Percentiles rank a stretch among this genome's conserved stretches.
phyloP scores from a whole-genome alignment of 306 rosid species.

The Rosa persica region DNA sequence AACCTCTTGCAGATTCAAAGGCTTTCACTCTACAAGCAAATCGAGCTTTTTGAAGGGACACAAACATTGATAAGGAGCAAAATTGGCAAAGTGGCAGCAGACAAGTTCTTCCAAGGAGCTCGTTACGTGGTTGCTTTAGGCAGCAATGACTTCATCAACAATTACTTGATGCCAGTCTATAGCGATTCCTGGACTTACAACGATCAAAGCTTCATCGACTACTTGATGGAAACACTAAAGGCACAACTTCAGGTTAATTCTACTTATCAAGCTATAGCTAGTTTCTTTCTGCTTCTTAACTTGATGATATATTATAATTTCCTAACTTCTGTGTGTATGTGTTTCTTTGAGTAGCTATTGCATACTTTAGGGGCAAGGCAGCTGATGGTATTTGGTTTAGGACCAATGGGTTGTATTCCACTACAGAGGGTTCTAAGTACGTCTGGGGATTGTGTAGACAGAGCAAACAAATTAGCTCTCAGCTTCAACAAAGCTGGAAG shows the following conservation, averaged over 20 bases:
- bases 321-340: neutral
- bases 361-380: conserved; percentile 77
- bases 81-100: conserved; percentile 58
- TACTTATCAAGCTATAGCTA: neutral
- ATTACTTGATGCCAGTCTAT: conserved; percentile 91
- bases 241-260: conserved; percentile 58
- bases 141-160: conserved; percentile 94
- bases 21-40: conserved; percentile 64
- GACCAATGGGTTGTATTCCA: conserved; percentile 97
- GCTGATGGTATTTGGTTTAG: conserved; percentile 81
- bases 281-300: neutral
- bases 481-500: conserved; percentile 65
- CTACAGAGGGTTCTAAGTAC: conserved; percentile 82
- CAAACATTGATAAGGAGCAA: conserved; percentile 49
- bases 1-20: conserved; percentile 67
- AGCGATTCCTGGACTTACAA: conserved; percentile 87
- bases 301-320: neutral
- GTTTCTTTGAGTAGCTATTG: conserved; percentile 47
- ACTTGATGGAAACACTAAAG: conserved; percentile 65
- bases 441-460: conserved; percentile 60
- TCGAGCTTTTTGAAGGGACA: conserved; percentile 76
- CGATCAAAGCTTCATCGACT: conserved; percentile 61
- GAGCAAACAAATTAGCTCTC: conserved; percentile 69
- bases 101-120: conserved; percentile 57
- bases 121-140: conserved; percentile 84